These are phyloP conservation scores for Hysterium pulicare DNA, from an alignment of 2,329 filamentous ascomycete species.

Conservation along the genomic window DNA sequence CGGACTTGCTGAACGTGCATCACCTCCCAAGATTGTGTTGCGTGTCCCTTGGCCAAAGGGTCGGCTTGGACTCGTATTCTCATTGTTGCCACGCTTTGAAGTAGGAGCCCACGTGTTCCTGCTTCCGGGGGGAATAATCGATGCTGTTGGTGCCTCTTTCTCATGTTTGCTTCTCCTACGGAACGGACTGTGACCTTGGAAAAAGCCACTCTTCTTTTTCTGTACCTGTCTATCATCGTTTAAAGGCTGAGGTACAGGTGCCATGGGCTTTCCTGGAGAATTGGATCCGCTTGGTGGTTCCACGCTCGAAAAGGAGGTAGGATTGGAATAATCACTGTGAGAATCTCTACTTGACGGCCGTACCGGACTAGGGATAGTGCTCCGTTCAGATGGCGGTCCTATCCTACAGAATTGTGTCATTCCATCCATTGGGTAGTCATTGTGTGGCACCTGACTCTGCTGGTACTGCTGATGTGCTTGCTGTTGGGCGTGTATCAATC, in stretches of 20 bases:
- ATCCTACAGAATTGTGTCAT: conserved; percentile 97
- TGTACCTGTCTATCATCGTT: conserved; percentile 50
- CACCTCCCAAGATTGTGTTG: conserved; percentile 26
- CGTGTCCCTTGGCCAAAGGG: conserved; percentile 29
- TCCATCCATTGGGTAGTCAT: conserved; percentile 89
- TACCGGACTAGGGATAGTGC: conserved; percentile 63
- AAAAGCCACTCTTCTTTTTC: conserved; percentile 78
- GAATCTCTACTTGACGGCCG: conserved; percentile 83
- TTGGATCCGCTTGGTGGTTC: conserved; percentile 71
- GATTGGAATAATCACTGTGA: conserved; percentile 85
- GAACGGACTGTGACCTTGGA: conserved; percentile 91
- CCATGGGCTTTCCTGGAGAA: conserved; percentile 66
- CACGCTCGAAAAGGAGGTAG: conserved; percentile 82
- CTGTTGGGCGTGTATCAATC: conserved; percentile 34
- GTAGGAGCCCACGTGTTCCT: conserved; percentile 55
- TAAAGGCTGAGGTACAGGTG: conserved; percentile 23
- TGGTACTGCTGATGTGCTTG: conserved; percentile 37
- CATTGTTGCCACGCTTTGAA: conserved; percentile 36
- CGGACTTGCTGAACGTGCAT: conserved; percentile 43
- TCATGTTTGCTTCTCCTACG: conserved; percentile 82
- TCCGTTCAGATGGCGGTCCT: conserved; percentile 66
- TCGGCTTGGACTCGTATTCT: conserved; percentile 44
- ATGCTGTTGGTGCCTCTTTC: conserved; percentile 57
- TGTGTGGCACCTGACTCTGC: conserved; percentile 71
- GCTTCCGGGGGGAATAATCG: conserved; percentile 36